Base-by-base conservation (phyloP, 164 flowering plant species). In the Stephania yunnanensis region DNA sequence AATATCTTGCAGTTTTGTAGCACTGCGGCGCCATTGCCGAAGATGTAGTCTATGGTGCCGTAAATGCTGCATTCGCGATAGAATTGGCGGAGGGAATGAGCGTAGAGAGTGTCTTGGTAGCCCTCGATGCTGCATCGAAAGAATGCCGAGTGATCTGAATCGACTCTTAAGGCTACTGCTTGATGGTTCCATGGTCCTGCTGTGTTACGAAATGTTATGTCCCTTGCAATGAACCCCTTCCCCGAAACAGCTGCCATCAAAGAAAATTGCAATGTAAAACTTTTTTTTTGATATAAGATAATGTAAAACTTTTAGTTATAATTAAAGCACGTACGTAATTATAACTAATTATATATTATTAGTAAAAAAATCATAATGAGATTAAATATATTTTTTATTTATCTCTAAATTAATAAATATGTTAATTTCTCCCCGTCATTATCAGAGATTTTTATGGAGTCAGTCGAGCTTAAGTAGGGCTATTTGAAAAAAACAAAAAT, bases 11-110 rank as follows among this genome's bases (percentile, higher is more conserved):
- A 94, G 74, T 82, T 84, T 69, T 94, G 97, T 29, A 94, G 86
- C 36, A 92, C 90, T 0, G 97, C 94, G 0, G 94, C 97, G 0
- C 97, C 97, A 58, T 94, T 94, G 76, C 98, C 98, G 63, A 94
- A 90, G 4, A 94, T 92, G 92, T 88, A 94, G 80, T 94, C 98
- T 31, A 94, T 88, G 74, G 98, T 94, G 58, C 97, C 98, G 30
- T 86, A 83, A 63, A 93, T 86, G 86, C 66, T 75, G 73, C 98
- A 93, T 73, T 93, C 98, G 2, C 95, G 91, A 82, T 85, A 94
- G 81, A 94, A 92, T 72, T 92, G 97, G 66, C 97, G 89, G 70
- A 94, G 97, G 1, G 97, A 94, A 82, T 94, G 98, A 36, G 90
- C 87, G 75, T 94, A 94, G 74, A 93, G 90, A 12, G 97, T 92